Percentiles rank a stretch among this genome's conserved stretches.
These are phyloP conservation scores for Ophiosphaerella narmari DNA, from an alignment of 2,329 filamentous ascomycete species.

Conservation along the genomic window DNA sequence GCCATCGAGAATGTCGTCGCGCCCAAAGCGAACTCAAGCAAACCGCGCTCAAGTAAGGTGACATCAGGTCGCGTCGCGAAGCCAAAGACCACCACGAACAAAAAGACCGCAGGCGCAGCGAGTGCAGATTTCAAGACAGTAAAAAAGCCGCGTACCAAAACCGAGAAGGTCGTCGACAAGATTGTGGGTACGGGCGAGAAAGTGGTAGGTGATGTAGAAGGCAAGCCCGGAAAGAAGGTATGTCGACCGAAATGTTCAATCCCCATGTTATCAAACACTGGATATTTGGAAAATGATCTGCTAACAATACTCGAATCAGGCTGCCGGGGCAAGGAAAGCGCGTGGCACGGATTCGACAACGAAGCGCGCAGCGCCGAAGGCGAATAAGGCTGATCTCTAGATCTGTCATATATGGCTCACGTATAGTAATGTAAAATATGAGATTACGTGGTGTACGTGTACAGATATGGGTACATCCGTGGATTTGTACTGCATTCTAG, in stretches of 20 bases:
- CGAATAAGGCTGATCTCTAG: slow-evolving; percentile 1
- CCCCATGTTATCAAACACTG: not conserved
- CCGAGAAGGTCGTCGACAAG: slow-evolving; percentile 35
- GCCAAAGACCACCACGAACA: slow-evolving; percentile 18
- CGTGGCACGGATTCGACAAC: slow-evolving; percentile 14
- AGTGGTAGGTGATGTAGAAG: slow-evolving; percentile 26
- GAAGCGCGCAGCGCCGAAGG: slow-evolving; percentile 8
- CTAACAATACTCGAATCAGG: slow-evolving; percentile 3
- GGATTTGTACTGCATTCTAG: no score
- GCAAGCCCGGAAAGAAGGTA: slow-evolving; percentile 39
- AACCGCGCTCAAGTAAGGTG: slow-evolving; percentile 41
- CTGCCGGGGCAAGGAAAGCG: slow-evolving; percentile 16
- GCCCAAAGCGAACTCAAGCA: slow-evolving; percentile 51
- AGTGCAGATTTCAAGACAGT: slow-evolving; percentile 21
- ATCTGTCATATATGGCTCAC: no score
- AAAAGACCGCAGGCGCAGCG: slow-evolving; percentile 6
- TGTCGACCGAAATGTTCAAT: not conserved
- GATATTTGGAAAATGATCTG: not conserved
- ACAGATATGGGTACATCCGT: no score
- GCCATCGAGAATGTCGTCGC: slow-evolving; percentile 52
- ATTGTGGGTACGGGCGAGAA: slow-evolving; percentile 30
- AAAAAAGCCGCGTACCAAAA: slow-evolving; percentile 31
- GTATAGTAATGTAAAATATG: not conserved
- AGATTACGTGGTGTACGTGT: not conserved
- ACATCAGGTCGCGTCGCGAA: slow-evolving; percentile 43